A percentile compares a stretch with the other conserved stretches of the same genome.
phyloP scores from a whole-genome alignment of 495 filamentous ascomycete species.

The Neurospora hispaniola region DNA sequence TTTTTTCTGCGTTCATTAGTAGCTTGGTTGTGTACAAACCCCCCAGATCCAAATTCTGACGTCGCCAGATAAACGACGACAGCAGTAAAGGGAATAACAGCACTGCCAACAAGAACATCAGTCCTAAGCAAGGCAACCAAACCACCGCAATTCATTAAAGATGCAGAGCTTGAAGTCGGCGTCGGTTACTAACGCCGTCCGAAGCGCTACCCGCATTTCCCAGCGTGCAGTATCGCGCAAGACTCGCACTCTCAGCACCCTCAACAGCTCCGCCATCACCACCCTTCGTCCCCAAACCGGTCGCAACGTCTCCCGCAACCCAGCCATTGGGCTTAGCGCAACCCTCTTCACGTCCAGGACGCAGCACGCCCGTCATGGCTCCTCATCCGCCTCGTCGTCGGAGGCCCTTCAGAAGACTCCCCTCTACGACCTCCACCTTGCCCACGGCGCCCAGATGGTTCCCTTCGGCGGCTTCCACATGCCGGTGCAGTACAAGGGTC shows the following conservation, averaged over 20 bases:
- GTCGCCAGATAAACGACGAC: background rate
- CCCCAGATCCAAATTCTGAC: background rate
- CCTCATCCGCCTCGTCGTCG: constrained; percentile 23
- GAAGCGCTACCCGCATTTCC: constrained; percentile 6
- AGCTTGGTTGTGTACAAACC: background rate
- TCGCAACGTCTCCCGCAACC: background rate
- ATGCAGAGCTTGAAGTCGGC: constrained; percentile 17
- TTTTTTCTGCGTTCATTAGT: background rate
- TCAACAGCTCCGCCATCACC: background rate
- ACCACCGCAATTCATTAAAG: constrained; percentile 5
- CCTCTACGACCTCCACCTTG: constrained; percentile 73
- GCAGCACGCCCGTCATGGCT: constrained; percentile 13
- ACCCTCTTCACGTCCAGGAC: background rate
- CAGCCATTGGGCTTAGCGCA: background rate
- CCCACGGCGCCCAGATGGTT: constrained; percentile 83
- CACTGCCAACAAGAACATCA: background rate
- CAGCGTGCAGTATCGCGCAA: constrained; percentile 1
- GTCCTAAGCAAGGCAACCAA: constrained; percentile 1
- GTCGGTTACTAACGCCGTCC: constrained; percentile 10
- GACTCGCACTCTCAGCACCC: background rate
- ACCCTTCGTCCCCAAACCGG: background rate
- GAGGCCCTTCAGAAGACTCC: constrained; percentile 53
- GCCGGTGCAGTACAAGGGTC: constrained; percentile 77
- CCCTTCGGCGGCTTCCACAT: constrained; percentile 91
- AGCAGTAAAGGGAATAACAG: too few relatives aligned